These are phyloP conservation scores for Neurospora sp. DNA, from an alignment of 495 filamentous ascomycete genomes.

Conservation along the genomic window DNA sequence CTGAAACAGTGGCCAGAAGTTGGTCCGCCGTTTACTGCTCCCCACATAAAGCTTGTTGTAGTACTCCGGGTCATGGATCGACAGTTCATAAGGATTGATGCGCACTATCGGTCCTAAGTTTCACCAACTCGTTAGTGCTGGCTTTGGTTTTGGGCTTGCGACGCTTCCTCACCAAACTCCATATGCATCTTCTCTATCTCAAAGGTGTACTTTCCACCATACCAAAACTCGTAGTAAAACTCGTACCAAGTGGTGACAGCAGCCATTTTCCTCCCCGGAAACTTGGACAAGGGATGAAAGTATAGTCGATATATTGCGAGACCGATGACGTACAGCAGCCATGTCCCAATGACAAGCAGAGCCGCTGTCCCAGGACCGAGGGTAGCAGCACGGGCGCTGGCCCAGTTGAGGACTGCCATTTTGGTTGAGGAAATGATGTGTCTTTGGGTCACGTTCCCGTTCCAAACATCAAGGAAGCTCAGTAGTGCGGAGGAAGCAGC, in stretches of 20 bases:
- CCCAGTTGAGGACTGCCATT: not conserved
- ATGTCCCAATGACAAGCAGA: not conserved
- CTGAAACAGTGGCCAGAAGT: not conserved
- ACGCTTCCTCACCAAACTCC: not conserved
- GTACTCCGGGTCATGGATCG: slow-evolving; percentile 32
- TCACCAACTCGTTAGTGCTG: not conserved
- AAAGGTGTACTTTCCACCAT: slow-evolving; percentile 23
- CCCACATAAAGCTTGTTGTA: slow-evolving; percentile 26
- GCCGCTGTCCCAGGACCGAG: not conserved
- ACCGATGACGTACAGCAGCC: not conserved
- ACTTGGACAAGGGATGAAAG: slow-evolving; percentile 24
- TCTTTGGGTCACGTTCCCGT: not conserved
- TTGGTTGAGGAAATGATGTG: not conserved
- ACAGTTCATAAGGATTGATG: slow-evolving; percentile 41
- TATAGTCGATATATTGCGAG: slow-evolving; percentile 16
- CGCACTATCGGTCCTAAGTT: slow-evolving; percentile 39
- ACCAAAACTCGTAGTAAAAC: slow-evolving; percentile 33
- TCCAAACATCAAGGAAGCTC: not conserved
- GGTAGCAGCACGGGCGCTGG: not conserved
- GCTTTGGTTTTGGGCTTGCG: not conserved
- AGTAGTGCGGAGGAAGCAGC: not conserved
- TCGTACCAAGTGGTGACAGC: slow-evolving; percentile 33
- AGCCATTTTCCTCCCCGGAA: slow-evolving; percentile 37
- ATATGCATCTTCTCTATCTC: slow-evolving; percentile 31
- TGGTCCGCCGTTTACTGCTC: slow-evolving; percentile 4